Conservation (phyloP, 495 filamentous ascomycete genomes). For the Hypoxylon lenormandii region DNA sequence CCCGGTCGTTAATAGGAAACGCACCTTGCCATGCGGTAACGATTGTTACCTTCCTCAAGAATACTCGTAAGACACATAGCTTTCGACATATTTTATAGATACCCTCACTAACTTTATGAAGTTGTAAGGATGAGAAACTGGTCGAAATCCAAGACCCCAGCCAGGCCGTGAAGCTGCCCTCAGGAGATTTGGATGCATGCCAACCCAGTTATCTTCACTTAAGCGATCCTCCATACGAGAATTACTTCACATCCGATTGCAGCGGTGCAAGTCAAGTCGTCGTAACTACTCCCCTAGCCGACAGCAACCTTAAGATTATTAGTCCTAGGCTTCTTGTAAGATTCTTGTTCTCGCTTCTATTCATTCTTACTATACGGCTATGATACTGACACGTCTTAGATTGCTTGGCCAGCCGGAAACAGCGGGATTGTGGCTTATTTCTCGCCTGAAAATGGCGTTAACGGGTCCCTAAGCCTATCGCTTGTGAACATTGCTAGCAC, state of each 20-base stretch:
- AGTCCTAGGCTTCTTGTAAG: slow-evolving; percentile 64
- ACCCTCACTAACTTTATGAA: slow-evolving; percentile 32
- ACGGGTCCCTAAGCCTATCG: slow-evolving; percentile 66
- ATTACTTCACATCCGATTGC: slow-evolving; percentile 74
- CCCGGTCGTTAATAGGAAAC: slow-evolving; percentile 52
- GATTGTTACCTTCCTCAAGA: slow-evolving; percentile 56
- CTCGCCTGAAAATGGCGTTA: slow-evolving; percentile 62
- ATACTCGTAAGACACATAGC: slow-evolving; percentile 52
- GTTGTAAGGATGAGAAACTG: slow-evolving; percentile 46
- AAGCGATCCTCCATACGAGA: slow-evolving; percentile 66
- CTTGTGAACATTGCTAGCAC: slow-evolving; percentile 60
- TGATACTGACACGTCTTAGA: slow-evolving; percentile 38
- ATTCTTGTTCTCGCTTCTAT: neutral
- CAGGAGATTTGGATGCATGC: slow-evolving; percentile 18
- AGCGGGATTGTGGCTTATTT: slow-evolving; percentile 70
- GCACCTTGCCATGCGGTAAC: slow-evolving; percentile 54
- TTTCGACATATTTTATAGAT: slow-evolving; percentile 3
- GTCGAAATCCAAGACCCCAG: slow-evolving; percentile 34
- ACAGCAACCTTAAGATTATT: slow-evolving; percentile 67
- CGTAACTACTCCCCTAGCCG: slow-evolving; percentile 66
- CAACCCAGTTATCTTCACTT: slow-evolving; percentile 43
- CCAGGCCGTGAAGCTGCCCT: slow-evolving; percentile 9
- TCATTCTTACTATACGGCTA: neutral
- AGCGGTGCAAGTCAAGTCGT: slow-evolving; percentile 68
- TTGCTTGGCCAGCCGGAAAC: slow-evolving; percentile 75